phyloP scores from a whole-genome alignment of 1,139 yeast genomes.

The Sugiyamaella novakii region DNA sequence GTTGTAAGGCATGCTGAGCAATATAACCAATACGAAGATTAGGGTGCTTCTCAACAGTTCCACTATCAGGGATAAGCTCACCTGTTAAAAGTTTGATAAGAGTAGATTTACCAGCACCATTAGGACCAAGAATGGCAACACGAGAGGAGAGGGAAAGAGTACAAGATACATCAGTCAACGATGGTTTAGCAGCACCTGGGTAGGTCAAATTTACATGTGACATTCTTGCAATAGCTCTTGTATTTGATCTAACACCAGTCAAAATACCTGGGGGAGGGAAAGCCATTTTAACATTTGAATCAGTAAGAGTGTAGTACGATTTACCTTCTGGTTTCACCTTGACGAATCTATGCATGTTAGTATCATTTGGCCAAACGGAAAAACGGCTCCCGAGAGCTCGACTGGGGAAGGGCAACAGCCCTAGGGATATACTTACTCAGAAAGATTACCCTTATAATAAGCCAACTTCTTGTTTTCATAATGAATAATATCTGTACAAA shows the following conservation, averaged over 20 bases:
- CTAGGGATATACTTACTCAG: slow-evolving; percentile 53
- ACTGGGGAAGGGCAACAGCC: too few relatives aligned
- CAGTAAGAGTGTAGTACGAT: slow-evolving; percentile 93
- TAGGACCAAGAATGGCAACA: slow-evolving; percentile 95
- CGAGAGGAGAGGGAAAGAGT: slow-evolving; percentile 89
- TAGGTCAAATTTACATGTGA: slow-evolving; percentile 81
- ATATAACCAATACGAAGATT: slow-evolving; percentile 97
- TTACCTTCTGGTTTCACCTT: slow-evolving; percentile 93
- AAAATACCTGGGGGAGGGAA: slow-evolving; percentile 98
- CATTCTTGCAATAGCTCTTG: slow-evolving; percentile 94
- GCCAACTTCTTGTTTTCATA: slow-evolving; percentile 94
- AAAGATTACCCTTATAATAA: slow-evolving; percentile 92
- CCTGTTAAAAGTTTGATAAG: slow-evolving; percentile 90
- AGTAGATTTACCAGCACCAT: slow-evolving; percentile 99
- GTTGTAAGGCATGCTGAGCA: slow-evolving; percentile 98
- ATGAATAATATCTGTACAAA: slow-evolving; percentile 95
- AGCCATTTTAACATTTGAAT: slow-evolving; percentile 91
- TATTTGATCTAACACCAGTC: slow-evolving; percentile 92
- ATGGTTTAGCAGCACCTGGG: slow-evolving; percentile 88
- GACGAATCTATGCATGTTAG: slow-evolving; percentile 54
- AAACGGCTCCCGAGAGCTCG: too few relatives aligned
- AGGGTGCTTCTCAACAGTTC: slow-evolving; percentile 96
- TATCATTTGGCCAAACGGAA: too few relatives aligned
- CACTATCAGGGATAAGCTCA: slow-evolving; percentile 81
- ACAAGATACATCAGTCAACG: slow-evolving; percentile 76